Conservation (phyloP, 75 land plant species). For the Sequoia sempervirens region DNA sequence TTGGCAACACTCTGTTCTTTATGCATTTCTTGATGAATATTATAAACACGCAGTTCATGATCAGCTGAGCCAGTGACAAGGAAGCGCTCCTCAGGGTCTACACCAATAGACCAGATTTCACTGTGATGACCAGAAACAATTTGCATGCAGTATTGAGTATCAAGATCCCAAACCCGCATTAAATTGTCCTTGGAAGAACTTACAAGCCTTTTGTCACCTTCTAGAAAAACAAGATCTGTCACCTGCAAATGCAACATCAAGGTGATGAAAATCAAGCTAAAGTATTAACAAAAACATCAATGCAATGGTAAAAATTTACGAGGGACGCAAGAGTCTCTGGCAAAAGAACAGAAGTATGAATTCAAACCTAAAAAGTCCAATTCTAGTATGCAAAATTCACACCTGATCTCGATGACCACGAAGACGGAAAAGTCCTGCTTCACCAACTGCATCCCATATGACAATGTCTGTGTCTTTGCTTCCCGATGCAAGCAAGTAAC, state of each 20-base stretch:
- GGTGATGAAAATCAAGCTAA: neutral
- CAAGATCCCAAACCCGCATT: conserved; percentile 93
- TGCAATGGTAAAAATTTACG: neutral
- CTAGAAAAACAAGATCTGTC: conserved; percentile 91
- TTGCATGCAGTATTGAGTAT: conserved; percentile 87
- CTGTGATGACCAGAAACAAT: conserved; percentile 82
- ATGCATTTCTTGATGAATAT: conserved; percentile 35
- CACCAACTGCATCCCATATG: conserved; percentile 95
- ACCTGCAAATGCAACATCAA: conserved; percentile 56
- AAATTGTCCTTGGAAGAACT: conserved; percentile 94
- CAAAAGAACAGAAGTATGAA: neutral
- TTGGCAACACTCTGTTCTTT: conserved; percentile 14
- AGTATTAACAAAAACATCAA: neutral
- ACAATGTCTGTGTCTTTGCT: conserved; percentile 94
- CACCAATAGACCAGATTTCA: conserved; percentile 97
- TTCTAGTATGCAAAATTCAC: neutral
- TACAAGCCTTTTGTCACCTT: conserved; percentile 74
- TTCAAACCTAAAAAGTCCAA: neutral
- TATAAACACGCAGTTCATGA: conserved; percentile 66
- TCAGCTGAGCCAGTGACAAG: conserved; percentile 95
- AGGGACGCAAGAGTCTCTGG: neutral
- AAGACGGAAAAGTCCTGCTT: conserved; percentile 85
- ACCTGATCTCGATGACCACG: conserved; percentile 97
- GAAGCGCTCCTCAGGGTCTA: conserved; percentile 67
- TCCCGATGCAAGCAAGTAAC: conserved; percentile 92